Percentiles rank a stretch among this genome's conserved stretches.
Evolutionary conservation across 2,329 filamentous ascomycete species (phyloP).

Genomic region (Colletotrichum simmondsii): DNA sequence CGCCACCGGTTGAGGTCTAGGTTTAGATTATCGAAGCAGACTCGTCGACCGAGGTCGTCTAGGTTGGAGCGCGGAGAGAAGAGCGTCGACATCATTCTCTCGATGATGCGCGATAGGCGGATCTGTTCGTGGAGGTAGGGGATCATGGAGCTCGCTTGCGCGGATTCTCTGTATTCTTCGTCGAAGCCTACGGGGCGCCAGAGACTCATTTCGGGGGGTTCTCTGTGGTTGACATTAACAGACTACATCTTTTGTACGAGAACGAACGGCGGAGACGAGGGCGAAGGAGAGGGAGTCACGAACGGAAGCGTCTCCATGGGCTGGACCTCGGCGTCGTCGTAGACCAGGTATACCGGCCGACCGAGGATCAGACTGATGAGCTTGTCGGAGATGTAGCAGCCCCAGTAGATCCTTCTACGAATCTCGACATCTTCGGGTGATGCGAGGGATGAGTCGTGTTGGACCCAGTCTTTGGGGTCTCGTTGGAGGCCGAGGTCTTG

Average conservation of each 20-base stretch:
- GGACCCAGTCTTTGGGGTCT: slow-evolving; percentile 39
- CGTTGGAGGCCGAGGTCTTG: slow-evolving; percentile 43
- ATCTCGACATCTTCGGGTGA: slow-evolving; percentile 41
- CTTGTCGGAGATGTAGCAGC: slow-evolving; percentile 43
- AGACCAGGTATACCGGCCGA: slow-evolving; percentile 31
- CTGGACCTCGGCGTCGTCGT: slow-evolving; percentile 32
- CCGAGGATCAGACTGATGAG: slow-evolving; percentile 37
- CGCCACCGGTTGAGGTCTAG: slow-evolving; percentile 37
- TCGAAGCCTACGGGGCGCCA: slow-evolving; percentile 40
- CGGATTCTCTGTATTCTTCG: background rate
- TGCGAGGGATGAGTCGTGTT: slow-evolving; percentile 35
- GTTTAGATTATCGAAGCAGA: slow-evolving; percentile 35
- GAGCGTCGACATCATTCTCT: slow-evolving; percentile 37
- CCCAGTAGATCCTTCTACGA: slow-evolving; percentile 43
- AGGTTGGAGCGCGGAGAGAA: slow-evolving; percentile 20
- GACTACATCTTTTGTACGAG: too few species aligned
- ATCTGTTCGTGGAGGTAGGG: slow-evolving; percentile 38
- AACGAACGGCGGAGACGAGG: background rate
- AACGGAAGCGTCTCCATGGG: slow-evolving; percentile 25
- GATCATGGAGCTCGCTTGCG: slow-evolving; percentile 27
- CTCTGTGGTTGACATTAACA: background rate
- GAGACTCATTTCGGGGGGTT: slow-evolving; percentile 36
- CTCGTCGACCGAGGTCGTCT: slow-evolving; percentile 9
- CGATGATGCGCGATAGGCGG: slow-evolving; percentile 35
- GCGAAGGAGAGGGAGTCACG: background rate